Conservation (phyloP, 1,284 basidiomycete species). For the Marasmius tenuissimus region DNA sequence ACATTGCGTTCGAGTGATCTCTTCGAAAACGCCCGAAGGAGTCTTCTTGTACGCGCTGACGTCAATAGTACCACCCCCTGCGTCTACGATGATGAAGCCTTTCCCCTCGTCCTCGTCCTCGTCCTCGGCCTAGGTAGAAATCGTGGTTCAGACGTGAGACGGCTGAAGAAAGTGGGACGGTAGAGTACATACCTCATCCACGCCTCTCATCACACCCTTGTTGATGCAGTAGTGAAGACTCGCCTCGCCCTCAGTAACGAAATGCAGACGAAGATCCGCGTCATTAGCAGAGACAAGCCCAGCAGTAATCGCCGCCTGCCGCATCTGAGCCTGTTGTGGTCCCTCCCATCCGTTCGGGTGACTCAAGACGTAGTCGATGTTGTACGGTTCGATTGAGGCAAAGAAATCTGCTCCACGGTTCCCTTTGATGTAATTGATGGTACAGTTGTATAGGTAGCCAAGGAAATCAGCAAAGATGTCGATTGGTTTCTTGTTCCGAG, state of each 20-base stretch:
- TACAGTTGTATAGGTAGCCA: constrained; percentile 44
- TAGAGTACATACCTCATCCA: constrained; percentile 32
- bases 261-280: constrained; percentile 35
- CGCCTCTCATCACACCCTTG: constrained; percentile 35
- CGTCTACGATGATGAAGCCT: constrained; percentile 47
- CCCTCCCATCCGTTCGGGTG: constrained; percentile 32
- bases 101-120: constrained; percentile 26
- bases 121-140: constrained; percentile 15
- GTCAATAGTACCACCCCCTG: constrained; percentile 49
- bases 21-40: constrained; percentile 28
- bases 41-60: constrained; percentile 16
- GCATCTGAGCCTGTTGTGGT: constrained; percentile 26
- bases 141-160: background rate
- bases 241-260: constrained; percentile 53
- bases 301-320: constrained; percentile 24
- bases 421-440: constrained; percentile 27
- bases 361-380: constrained; percentile 22
- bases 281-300: constrained; percentile 19
- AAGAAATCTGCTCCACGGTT: constrained; percentile 11
- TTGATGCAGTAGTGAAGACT: constrained; percentile 47
- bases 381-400: constrained; percentile 11
- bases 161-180: background rate
- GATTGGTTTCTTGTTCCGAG: constrained; percentile 1
- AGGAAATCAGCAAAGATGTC: constrained; percentile 9
- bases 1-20: constrained; percentile 42